Base-by-base conservation (phyloP, 495 filamentous ascomycete species). In the Cercophora samala region DNA sequence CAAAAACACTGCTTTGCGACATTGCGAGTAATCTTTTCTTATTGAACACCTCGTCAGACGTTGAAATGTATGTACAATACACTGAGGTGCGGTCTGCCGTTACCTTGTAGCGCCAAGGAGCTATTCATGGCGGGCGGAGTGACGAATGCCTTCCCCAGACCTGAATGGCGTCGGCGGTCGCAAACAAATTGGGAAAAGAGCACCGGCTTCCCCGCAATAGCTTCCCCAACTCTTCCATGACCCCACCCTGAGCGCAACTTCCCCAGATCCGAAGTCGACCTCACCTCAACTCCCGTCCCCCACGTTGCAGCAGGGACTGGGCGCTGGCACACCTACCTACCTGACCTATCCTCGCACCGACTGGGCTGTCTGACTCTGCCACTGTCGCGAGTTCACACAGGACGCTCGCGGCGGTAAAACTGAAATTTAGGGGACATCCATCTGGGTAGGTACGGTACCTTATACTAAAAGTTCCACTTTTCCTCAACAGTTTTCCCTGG, bases 121-220 rank as follows among this genome's bases (percentile, higher is more conserved):
- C 37, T 46, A 46, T 46, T 46, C 37, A 46, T 46, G 37, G 37
- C 5, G 6, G 37, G 15, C 37, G 37, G 37, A 46, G 13, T 1
- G 37, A 46, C 37, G 37, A 46, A 17, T 46, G 37, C 37, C 37
- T 46, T 46, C 37, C 15, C 37, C 9, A 46, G 37, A 46, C 37
- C 37, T 46, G 58, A n/a, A 25, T 60, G 58, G 58, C 58, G 58
- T 60, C 58, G 58, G 58, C 22, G 4, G 18, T 26, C 18, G 26
- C 23, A 46, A 23, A 62, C 60, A n/a, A 46, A 62, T 8, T 8
- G n/a, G 60, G 60, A 62, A 62, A 19, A 29, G 32, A 18, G 18
- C 29, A 0, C 60, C 60, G 60, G 32, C 26, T 62, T 62, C 60
- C 26, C 60, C 60, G 60, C 60, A 37, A 62, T 62, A 46, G 18